Evolutionary conservation across 2,329 filamentous ascomycete genomes (phyloP), one percentile per base, ranked within the genome.

Genomic region (Xylaria sp.): DNA sequence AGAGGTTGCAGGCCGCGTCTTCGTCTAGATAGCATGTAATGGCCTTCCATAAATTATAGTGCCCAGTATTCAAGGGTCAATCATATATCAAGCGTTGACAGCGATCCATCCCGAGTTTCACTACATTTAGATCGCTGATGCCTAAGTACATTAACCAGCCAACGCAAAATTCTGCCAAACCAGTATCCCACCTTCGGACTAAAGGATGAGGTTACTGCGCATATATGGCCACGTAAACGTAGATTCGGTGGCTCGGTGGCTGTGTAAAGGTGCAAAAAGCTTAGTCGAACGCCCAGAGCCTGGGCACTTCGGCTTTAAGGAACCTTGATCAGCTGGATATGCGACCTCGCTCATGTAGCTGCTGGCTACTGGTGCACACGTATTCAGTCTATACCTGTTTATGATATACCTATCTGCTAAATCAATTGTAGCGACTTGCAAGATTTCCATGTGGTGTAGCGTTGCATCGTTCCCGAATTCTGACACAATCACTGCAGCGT

Each of bases 261-360:
- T 65, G 57, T 59, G 23, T 53, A 17, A 40, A 53, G 58, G 58
- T 20, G 51, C 58, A 62, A 64, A 20, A 33, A 33, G 64, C 36
- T 23, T 66, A 65, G 65, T 44, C 56, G 20, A 40, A 38, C 59
- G 20, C 44, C 53, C 40, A 60, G 28, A 17, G 20, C 23, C 38
- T 40, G 20, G 48, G 51, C 31, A 13, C 28, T 26, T 28, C 5
- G 33, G 4, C 46, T 63, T 40, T 13, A 15, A 49, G 31, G n/a
- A 58, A 51, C 58, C 63, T 38, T 66, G 63, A 23, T 31, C 44
- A 68, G 53, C 66, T 59, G 66, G 65, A 53, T n/a, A 60, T 26
- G 20, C 48, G 2, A 26, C n/a, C 33, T n/a, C 31, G 6, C 26
- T 31, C 33, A 63, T 60, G 48, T 38, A 63, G 54, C 38, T 67